Base-by-base conservation (phyloP, 2,329 filamentous ascomycete species). In the Fusarium dimerum region DNA sequence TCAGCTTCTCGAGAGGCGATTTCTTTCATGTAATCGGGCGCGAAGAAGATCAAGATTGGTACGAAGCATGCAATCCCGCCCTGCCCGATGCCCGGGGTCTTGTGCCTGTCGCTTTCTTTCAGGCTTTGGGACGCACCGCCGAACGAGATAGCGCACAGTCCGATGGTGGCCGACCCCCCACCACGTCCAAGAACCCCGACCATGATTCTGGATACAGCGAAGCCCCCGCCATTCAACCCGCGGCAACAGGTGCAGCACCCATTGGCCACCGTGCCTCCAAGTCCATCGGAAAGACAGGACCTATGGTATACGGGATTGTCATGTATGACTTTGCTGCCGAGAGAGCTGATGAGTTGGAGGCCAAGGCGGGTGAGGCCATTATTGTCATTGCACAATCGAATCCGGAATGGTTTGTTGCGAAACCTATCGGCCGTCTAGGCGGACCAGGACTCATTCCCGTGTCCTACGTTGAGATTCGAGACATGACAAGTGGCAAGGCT, bases 351-450 rank as follows among this genome's bases (percentile, higher is more conserved):
- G 94, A 99, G 74, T 76, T 99, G 52, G 92, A 97, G 62, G 94
- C 94, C 45, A 95, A 96, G 72, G 89, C 91, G 43, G 93, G 92
- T 52, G 94, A 99, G 74, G 90, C 92, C 48, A 97, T 99, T 67
- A 97, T 99, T 60, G 92, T 99, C 49, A 97, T 97, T 69, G 94
- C 94, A 42, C 94, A 97, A 72, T 97, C 93, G 7, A 97, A 97
- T 67, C 91, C 93, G 6, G 94, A 99, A 73, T 99, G 94, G 94
- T 97, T 97, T 68, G 93, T 99, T 56, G 94, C 94, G 46, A 99
- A 99, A 74, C 94, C 94, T n/a, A 99, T 99, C 69, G 93, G 92
- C 57, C 83, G 94, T 60, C 80, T 99, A n/a, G 94, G 94, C 41
- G 94, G 94, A 1, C 94, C 94, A 1, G 94, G 94, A 40, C 76